phyloP scores from a whole-genome alignment of 331 rosid species.

The Saraca asoca region DNA sequence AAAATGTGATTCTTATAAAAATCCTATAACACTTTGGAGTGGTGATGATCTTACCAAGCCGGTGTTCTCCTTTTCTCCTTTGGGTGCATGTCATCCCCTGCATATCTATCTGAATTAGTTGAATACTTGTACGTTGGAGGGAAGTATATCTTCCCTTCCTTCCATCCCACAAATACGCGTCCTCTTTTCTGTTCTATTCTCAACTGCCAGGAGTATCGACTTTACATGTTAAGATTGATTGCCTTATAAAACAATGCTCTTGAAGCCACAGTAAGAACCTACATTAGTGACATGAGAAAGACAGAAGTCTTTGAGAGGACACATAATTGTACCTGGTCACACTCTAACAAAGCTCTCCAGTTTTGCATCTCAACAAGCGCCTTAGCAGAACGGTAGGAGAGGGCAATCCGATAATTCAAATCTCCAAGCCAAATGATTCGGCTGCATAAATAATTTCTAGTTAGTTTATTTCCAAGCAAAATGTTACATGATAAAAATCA shows the following conservation, averaged over 20 bases:
- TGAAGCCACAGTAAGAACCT: slow-evolving; percentile 15
- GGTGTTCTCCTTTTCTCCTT: slow-evolving; percentile 97
- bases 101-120: slow-evolving; percentile 93
- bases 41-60: slow-evolving; percentile 74
- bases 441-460: slow-evolving; percentile 47
- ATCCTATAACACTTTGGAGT: slow-evolving; percentile 9
- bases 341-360: slow-evolving; percentile 97
- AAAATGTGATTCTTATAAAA: slow-evolving; percentile 3
- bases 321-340: slow-evolving; percentile 73
- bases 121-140: slow-evolving; percentile 99
- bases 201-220: slow-evolving; percentile 57
- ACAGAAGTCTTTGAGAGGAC: slow-evolving; percentile 15
- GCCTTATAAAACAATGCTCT: slow-evolving; percentile 4
- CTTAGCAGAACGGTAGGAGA: slow-evolving; percentile 88
- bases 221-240: slow-evolving; percentile 24
- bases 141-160: slow-evolving; percentile 94
- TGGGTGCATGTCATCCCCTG: slow-evolving; percentile 92
- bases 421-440: slow-evolving; percentile 99
- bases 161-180: slow-evolving; percentile 85
- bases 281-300: slow-evolving; percentile 7
- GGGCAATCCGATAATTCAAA: slow-evolving; percentile 92
- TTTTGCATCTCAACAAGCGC: slow-evolving; percentile 99
- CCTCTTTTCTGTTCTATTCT: slow-evolving; percentile 92
- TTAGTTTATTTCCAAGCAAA: slow-evolving; percentile 34
- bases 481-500: background rate